Conservation (phyloP, 2,329 filamentous ascomycete species). For the Monilinia fructigena region DNA sequence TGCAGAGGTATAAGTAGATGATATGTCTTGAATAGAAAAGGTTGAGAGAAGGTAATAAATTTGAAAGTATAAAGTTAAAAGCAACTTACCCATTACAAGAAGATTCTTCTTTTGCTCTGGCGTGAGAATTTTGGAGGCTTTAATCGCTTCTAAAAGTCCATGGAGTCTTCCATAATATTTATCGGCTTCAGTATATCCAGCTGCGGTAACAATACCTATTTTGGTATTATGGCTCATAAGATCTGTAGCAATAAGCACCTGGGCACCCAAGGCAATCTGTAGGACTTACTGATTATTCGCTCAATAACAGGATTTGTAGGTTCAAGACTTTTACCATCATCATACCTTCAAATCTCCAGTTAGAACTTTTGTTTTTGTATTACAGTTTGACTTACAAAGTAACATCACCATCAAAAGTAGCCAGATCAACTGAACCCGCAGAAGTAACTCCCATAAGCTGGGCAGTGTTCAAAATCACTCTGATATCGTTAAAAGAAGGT, state of each 20-base stretch:
- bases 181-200: constrained; percentile 85
- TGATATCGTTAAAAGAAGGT: constrained; percentile 95
- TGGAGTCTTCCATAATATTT: constrained; percentile 85
- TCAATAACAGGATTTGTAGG: constrained; percentile 74
- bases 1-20: background rate
- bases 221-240: constrained; percentile 76
- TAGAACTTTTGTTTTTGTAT: constrained; percentile 43
- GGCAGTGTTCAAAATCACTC: constrained; percentile 89
- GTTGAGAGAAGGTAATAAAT: background rate
- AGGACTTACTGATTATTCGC: constrained; percentile 50
- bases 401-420: constrained; percentile 97
- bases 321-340: constrained; percentile 78
- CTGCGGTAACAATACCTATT: constrained; percentile 94
- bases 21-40: no score
- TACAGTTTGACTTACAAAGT: constrained; percentile 61
- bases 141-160: constrained; percentile 80
- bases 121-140: constrained; percentile 57
- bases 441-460: constrained; percentile 89
- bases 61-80: background rate
- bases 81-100: constrained; percentile 68
- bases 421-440: constrained; percentile 70
- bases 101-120: constrained; percentile 71
- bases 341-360: constrained; percentile 47
- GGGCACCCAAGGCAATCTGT: constrained; percentile 17
- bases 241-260: constrained; percentile 48